Evolutionary conservation across 257 asterid species (phyloP).

Genomic region (Salvia rosmarinus): DNA sequence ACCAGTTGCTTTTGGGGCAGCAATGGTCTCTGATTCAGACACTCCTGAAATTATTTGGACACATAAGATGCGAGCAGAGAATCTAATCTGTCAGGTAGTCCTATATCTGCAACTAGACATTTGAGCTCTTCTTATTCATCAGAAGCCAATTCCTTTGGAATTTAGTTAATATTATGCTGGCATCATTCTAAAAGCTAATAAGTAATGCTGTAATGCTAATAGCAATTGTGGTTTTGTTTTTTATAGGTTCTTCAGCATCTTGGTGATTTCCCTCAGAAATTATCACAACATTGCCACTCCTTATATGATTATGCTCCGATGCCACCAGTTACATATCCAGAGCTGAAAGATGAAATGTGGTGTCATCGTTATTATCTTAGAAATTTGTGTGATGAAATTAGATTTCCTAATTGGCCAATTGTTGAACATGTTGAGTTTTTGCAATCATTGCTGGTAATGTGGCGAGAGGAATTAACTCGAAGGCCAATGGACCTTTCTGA

Average conservation of each 20-base stretch:
- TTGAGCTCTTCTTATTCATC: neutral
- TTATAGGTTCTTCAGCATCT: constrained; percentile 96
- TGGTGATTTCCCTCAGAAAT: constrained; percentile 94
- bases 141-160: neutral
- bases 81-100: constrained; percentile 86
- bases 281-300: constrained; percentile 93
- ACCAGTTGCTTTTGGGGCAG: constrained; percentile 92
- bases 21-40: constrained; percentile 99
- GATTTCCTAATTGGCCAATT: constrained; percentile 98
- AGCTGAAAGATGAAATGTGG: constrained; percentile 99
- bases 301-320: constrained; percentile 97
- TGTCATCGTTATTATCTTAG: constrained; percentile 96
- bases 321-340: constrained; percentile 99
- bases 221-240: constrained; percentile 34
- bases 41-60: constrained; percentile 99
- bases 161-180: constrained; percentile 25
- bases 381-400: constrained; percentile 92
- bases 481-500: constrained; percentile 99
- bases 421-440: constrained; percentile 98
- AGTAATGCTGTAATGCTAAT: constrained; percentile 29
- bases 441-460: constrained; percentile 95
- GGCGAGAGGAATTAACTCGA: constrained; percentile 98
- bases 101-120: constrained; percentile 24
- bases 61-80: constrained; percentile 97
- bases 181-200: constrained; percentile 25